Conservation (phyloP, 345 rosid species). For the Populus euphratica region DNA sequence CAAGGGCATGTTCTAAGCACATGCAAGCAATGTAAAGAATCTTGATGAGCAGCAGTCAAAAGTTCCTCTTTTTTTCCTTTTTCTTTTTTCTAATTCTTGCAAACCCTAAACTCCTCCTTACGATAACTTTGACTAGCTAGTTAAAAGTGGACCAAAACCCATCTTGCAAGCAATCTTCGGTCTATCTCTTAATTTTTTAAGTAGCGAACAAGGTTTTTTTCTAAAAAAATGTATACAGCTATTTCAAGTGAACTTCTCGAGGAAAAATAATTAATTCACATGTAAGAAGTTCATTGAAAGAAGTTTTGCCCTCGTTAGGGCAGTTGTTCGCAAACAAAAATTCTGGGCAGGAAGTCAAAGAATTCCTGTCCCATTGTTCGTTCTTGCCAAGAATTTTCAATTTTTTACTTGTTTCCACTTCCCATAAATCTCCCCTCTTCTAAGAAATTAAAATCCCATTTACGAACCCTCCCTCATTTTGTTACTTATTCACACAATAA, state of each 20-base stretch:
- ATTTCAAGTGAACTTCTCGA: not conserved
- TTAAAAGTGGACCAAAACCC: not conserved
- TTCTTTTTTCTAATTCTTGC: not conserved
- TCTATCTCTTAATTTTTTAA: not conserved
- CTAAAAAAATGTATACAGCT: not conserved
- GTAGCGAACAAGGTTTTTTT: no score
- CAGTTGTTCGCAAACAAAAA: not conserved
- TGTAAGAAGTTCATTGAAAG: not conserved
- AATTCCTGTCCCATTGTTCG: not conserved
- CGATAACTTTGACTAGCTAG: not conserved
- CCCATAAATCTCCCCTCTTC: no score
- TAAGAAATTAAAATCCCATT: no score
- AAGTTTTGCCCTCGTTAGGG: not conserved
- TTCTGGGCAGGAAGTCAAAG: not conserved
- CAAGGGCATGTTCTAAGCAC: slow-evolving; percentile 6
- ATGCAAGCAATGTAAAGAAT: not conserved
- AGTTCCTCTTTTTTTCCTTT: not conserved
- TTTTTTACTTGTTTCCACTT: no score
- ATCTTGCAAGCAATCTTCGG: not conserved
- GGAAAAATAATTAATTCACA: not conserved
- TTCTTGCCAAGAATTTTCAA: not conserved
- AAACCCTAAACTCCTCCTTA: not conserved
- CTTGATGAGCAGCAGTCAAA: not conserved
- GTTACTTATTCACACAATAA: no score
- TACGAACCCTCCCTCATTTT: no score